Percentiles rank a stretch among this genome's conserved stretches.
phyloP scores from a whole-genome alignment of 345 rosid species.

The Lepidium aucheri region DNA sequence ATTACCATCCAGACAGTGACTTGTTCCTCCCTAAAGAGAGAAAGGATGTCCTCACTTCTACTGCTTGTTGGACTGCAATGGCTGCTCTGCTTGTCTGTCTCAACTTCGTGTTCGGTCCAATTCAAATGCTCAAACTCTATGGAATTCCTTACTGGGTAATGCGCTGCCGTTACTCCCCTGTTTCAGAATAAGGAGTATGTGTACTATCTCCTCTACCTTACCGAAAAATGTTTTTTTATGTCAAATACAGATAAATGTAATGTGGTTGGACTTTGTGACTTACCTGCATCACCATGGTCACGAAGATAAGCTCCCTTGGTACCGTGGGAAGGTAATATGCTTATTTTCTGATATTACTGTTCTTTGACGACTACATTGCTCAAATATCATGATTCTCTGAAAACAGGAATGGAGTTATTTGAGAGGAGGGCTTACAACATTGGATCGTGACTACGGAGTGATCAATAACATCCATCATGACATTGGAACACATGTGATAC shows the following conservation, averaged over 20 bases:
- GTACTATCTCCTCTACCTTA: not conserved
- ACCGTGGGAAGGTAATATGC: constrained; percentile 66
- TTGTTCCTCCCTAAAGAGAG: constrained; percentile 66
- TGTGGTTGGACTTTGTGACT: constrained; percentile 86
- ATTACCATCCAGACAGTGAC: constrained; percentile 70
- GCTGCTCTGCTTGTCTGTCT: constrained; percentile 44
- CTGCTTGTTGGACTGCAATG: constrained; percentile 73
- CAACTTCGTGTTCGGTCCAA: constrained; percentile 48
- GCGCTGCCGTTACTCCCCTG: not conserved
- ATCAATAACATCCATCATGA: constrained; percentile 92
- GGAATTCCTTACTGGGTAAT: constrained; percentile 64
- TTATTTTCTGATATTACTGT: not conserved
- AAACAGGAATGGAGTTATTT: constrained; percentile 86
- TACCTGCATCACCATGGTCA: constrained; percentile 92
- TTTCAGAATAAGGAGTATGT: not conserved
- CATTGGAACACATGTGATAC: constrained; percentile 91
- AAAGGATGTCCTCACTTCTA: constrained; percentile 62
- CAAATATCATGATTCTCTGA: not conserved
- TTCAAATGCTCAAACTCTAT: constrained; percentile 63
- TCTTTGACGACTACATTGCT: not conserved
- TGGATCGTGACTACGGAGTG: constrained; percentile 82
- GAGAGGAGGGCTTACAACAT: constrained; percentile 88
- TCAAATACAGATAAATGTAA: constrained; percentile 49
- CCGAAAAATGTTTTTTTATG: not conserved
- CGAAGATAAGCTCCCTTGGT: constrained; percentile 84